A percentile compares a stretch with the other conserved stretches of the same genome.
phyloP scores from a whole-genome alignment of 2,329 filamentous ascomycete genomes.

The Purpureocillium lavendulum region DNA sequence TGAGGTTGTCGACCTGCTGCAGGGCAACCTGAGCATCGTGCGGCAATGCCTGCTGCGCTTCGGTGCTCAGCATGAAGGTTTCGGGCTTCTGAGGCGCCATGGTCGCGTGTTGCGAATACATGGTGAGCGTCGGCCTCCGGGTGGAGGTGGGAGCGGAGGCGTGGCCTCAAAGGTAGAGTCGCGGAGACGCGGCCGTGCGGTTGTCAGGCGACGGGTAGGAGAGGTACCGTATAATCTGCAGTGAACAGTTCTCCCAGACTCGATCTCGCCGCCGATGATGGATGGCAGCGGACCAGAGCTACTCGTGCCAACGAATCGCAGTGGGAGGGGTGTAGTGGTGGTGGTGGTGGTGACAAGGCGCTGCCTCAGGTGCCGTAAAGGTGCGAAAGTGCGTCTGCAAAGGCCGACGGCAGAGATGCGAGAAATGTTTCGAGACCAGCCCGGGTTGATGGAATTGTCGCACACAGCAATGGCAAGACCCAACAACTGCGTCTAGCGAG shows the following conservation, averaged over 20 bases:
- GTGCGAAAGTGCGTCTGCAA: background rate
- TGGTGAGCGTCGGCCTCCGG: conserved; percentile 29
- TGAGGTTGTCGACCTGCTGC: conserved; percentile 97
- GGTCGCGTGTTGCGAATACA: conserved; percentile 76
- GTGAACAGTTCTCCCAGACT: too few relatives aligned
- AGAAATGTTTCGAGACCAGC: conserved; percentile 38
- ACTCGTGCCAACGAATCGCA: too few relatives aligned
- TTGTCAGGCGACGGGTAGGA: background rate
- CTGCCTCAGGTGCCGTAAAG: too few relatives aligned
- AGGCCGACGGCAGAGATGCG: conserved; percentile 12
- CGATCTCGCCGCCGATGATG: too few relatives aligned
- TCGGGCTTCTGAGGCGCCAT: conserved; percentile 97
- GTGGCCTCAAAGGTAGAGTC: background rate
- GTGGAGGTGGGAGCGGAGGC: conserved; percentile 5
- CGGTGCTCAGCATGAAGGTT: conserved; percentile 96
- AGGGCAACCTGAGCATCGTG: conserved; percentile 95
- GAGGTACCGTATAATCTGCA: conserved; percentile 8
- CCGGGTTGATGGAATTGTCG: conserved; percentile 24
- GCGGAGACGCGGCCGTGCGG: background rate
- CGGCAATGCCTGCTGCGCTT: conserved; percentile 92
- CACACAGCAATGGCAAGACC: conserved; percentile 18
- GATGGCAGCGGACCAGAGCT: too few relatives aligned
- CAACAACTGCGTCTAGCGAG: conserved; percentile 39
- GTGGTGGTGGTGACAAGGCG: conserved; percentile 7
- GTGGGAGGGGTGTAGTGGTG: conserved; percentile 7